A percentile compares a stretch with the other conserved stretches of the same genome.
Conservation (phyloP, 1,284 basidiomycete species). For the Sporisorium scitamineum region DNA sequence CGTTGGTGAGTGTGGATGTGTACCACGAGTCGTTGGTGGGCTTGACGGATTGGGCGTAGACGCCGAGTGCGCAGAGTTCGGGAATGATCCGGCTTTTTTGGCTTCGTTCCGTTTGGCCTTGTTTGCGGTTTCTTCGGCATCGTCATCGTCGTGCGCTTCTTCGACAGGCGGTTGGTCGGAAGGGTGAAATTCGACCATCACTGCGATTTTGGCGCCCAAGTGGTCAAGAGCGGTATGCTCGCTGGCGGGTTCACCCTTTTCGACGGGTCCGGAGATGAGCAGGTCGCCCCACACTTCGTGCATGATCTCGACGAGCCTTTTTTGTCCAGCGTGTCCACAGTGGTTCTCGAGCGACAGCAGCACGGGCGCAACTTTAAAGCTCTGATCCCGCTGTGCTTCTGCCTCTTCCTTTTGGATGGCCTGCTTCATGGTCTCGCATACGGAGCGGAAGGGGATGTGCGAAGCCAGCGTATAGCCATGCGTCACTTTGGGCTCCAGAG, state of each 20-base stretch:
- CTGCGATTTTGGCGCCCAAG: slow-evolving; percentile 74
- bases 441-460: slow-evolving; percentile 52
- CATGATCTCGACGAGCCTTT: slow-evolving; percentile 75
- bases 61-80: slow-evolving; percentile 57
- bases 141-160: slow-evolving; percentile 18
- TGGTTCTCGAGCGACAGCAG: slow-evolving; percentile 78
- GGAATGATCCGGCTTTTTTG: slow-evolving; percentile 60
- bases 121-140: slow-evolving; percentile 40
- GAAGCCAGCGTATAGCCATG: slow-evolving; percentile 69
- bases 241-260: slow-evolving; percentile 54
- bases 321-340: slow-evolving; percentile 73
- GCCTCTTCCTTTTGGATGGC: slow-evolving; percentile 41
- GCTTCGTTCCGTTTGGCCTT: slow-evolving; percentile 34
- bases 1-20: slow-evolving; percentile 46
- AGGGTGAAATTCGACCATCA: slow-evolving; percentile 73
- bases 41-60: slow-evolving; percentile 64
- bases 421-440: slow-evolving; percentile 53
- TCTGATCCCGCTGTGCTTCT: slow-evolving; percentile 16
- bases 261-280: slow-evolving; percentile 66
- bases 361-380: slow-evolving; percentile 70
- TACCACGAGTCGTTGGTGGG: slow-evolving; percentile 60
- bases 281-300: slow-evolving; percentile 74
- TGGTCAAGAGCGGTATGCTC: slow-evolving; percentile 72
- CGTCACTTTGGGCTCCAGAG: slow-evolving; percentile 74
- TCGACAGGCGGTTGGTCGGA: slow-evolving; percentile 19